Evolutionary conservation across 2,329 filamentous ascomycete genomes (phyloP).

Genomic region (Xylaria multiplex): DNA sequence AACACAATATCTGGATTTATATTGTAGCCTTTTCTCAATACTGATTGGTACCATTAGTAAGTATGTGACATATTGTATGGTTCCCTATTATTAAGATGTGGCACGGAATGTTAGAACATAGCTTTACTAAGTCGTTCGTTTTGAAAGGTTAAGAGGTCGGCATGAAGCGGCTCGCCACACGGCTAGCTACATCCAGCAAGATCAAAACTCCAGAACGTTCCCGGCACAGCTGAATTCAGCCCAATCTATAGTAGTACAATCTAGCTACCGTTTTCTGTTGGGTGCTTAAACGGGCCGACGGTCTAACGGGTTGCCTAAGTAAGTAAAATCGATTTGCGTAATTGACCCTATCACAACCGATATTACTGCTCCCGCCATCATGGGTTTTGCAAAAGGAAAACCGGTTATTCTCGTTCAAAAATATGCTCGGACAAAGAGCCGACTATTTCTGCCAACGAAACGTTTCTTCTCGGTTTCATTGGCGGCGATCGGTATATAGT

Average conservation of each 20-base stretch:
- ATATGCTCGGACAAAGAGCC: conserved; percentile 26
- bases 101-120: background rate
- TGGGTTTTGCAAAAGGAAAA: no score
- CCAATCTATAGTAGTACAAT: background rate
- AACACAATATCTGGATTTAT: background rate
- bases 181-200: background rate
- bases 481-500: background rate
- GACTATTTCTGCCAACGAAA: conserved; percentile 11
- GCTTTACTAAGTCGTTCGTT: no score
- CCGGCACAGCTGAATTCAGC: background rate
- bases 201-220: background rate
- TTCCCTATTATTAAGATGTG: background rate
- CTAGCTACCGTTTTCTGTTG: background rate
- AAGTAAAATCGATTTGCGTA: no score
- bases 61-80: background rate
- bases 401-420: no score
- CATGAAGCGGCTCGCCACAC: background rate
- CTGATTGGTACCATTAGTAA: background rate
- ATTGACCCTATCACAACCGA: background rate
- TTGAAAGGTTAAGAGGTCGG: no score
- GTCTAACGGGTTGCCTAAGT: background rate
- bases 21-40: background rate
- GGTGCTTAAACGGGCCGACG: background rate
- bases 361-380: background rate
- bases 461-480: conserved; percentile 9